Conservation (phyloP, 345 rosid genomes). For the Brassica rapa region DNA sequence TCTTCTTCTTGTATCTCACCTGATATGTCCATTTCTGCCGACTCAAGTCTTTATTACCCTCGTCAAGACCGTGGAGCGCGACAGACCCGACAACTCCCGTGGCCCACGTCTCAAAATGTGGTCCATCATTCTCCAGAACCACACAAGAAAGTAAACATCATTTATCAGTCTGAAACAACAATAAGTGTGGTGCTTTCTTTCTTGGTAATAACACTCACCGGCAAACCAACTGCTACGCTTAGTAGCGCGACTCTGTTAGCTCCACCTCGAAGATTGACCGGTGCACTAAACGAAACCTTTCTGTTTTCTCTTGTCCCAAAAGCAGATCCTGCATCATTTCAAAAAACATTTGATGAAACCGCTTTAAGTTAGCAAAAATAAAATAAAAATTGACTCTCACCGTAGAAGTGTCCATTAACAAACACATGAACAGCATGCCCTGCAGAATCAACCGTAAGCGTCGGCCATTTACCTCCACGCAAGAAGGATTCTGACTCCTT, state of each 20-base stretch:
- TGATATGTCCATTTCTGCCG: conserved; percentile 90
- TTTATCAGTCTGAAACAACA: background rate
- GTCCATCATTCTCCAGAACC: conserved; percentile 64
- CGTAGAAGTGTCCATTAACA: conserved; percentile 59
- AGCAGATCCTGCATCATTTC: conserved; percentile 66
- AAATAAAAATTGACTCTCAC: too few relatives aligned
- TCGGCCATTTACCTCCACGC: conserved; percentile 64
- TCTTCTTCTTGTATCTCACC: conserved; percentile 46
- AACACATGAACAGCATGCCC: conserved; percentile 94
- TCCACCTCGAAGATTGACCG: conserved; percentile 67
- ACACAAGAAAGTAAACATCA: background rate
- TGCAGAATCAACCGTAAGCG: conserved; percentile 66
- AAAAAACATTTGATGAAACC: background rate
- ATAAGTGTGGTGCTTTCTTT: background rate
- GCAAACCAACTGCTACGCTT: conserved; percentile 89
- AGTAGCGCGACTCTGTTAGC: conserved; percentile 73
- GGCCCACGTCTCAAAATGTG: conserved; percentile 78
- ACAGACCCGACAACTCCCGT: conserved; percentile 82
- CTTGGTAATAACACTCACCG: conserved; percentile 50
- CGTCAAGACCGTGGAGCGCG: conserved; percentile 61
- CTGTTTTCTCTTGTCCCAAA: conserved; percentile 77
- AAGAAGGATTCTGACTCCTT: conserved; percentile 74
- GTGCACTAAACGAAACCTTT: conserved; percentile 58
- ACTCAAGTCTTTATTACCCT: conserved; percentile 71
- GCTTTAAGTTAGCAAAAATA: background rate